These are phyloP conservation scores for Pythium rhizo-oryzae DNA, from an alignment of 352 stramenopile genomes.

Conservation along the genomic window DNA sequence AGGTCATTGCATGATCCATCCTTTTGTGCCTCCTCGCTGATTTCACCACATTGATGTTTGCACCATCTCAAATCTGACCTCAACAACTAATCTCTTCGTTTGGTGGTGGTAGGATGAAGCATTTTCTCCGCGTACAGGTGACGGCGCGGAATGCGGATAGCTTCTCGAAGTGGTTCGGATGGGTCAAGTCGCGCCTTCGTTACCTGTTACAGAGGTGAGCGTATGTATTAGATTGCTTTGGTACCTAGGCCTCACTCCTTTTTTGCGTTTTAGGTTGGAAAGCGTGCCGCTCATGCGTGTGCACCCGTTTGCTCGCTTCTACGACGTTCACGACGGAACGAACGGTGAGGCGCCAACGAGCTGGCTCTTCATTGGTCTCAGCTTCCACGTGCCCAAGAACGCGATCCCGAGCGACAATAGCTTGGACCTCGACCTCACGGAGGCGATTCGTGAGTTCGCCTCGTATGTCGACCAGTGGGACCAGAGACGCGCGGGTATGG, in stretches of 20 bases:
- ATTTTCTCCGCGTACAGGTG: conserved; percentile 84
- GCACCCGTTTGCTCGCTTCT: conserved; percentile 84
- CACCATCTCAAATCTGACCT: neutral
- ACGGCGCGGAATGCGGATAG: conserved; percentile 50
- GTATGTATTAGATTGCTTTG: neutral
- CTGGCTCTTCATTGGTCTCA: conserved; percentile 81
- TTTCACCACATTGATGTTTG: neutral
- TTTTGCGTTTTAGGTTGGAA: conserved; percentile 48
- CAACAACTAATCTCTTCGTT: neutral
- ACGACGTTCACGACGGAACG: conserved; percentile 46
- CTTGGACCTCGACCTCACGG: conserved; percentile 65
- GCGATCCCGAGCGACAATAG: conserved; percentile 7
- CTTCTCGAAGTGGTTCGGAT: conserved; percentile 84
- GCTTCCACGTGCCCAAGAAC: conserved; percentile 52
- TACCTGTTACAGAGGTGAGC: conserved; percentile 78
- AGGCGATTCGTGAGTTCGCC: conserved; percentile 77
- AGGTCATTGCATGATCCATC: conserved; percentile 45
- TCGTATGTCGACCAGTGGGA: conserved; percentile 79
- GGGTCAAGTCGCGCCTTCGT: conserved; percentile 85
- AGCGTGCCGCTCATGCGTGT: conserved; percentile 56
- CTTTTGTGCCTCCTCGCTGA: neutral
- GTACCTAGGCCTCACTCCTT: neutral
- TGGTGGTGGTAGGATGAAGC: conserved; percentile 53
- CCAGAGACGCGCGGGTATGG: conserved; percentile 71
- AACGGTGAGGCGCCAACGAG: conserved; percentile 43